Conservation (phyloP, 169 alveolate genomes). For the Plasmodium knowlesi region DNA sequence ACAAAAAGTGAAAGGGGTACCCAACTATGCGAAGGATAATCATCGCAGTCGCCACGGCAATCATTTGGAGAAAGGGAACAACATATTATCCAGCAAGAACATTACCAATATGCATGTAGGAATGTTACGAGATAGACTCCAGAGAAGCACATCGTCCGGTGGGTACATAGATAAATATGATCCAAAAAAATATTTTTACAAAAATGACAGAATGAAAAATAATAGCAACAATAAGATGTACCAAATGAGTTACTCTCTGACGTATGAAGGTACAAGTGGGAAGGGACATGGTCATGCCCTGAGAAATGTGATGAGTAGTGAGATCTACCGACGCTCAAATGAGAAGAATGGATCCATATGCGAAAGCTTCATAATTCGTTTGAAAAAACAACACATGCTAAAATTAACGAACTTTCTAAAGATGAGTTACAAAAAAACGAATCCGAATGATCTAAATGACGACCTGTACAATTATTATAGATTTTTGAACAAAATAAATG, state of each 20-base stretch:
- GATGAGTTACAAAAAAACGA: conserved; percentile 10
- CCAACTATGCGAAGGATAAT: not conserved
- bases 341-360: not conserved
- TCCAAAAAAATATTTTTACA: conserved; percentile 18
- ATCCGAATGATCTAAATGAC: conserved; percentile 39
- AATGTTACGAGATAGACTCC: not conserved
- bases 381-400: conserved; percentile 57
- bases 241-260: not conserved
- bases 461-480: conserved; percentile 47
- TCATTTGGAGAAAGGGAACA: conserved; percentile 10
- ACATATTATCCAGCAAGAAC: not conserved
- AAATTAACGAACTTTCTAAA: conserved; percentile 42
- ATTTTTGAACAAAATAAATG: conserved; percentile 64
- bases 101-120: not conserved
- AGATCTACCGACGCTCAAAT: not conserved
- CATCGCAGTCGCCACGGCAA: not conserved
- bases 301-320: not conserved
- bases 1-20: not conserved
- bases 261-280: not conserved
- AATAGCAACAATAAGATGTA: conserved; percentile 1
- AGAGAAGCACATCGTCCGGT: not conserved
- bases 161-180: conserved; percentile 28
- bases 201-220: conserved; percentile 13
- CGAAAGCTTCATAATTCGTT: conserved; percentile 19
- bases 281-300: not conserved